Evolutionary conservation across 2,329 filamentous ascomycete species (phyloP).

Genomic region (Xylaria sp.): DNA sequence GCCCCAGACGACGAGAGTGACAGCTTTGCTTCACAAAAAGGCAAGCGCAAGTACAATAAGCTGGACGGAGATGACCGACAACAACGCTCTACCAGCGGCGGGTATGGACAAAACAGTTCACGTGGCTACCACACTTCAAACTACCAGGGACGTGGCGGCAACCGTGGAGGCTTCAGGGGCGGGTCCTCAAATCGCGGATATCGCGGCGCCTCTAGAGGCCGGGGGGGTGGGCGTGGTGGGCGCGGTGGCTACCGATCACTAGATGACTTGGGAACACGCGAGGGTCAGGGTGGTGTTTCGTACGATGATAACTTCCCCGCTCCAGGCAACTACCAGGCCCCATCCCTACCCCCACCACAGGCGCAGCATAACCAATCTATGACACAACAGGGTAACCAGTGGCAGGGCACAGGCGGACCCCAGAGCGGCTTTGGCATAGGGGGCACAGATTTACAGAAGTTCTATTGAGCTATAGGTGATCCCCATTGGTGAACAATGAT

Average conservation of each 20-base stretch:
- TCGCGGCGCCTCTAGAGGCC: slow-evolving; percentile 38
- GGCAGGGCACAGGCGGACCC: slow-evolving; percentile 34
- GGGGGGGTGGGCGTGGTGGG: slow-evolving; percentile 46
- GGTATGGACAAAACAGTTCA: slow-evolving; percentile 41
- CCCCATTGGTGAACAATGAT: not conserved
- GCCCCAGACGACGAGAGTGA: slow-evolving; percentile 67
- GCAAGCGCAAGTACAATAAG: slow-evolving; percentile 62
- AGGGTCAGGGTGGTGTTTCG: slow-evolving; percentile 53
- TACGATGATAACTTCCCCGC: slow-evolving; percentile 52
- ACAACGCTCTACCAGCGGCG: slow-evolving; percentile 38
- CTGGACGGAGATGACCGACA: slow-evolving; percentile 41
- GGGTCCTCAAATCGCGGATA: slow-evolving; percentile 44
- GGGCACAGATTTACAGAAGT: slow-evolving; percentile 48
- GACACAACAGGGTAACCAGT: slow-evolving; percentile 32
- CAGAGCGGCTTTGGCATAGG: slow-evolving; percentile 22
- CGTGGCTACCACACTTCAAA: slow-evolving; percentile 50
- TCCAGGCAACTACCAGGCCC: slow-evolving; percentile 31
- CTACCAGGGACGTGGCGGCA: slow-evolving; percentile 50
- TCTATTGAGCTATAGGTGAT: slow-evolving; percentile 41
- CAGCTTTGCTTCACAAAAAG: slow-evolving; percentile 64
- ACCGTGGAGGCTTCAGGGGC: slow-evolving; percentile 39
- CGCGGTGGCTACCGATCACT: slow-evolving; percentile 67
- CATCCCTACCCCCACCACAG: slow-evolving; percentile 13
- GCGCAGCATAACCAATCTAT: slow-evolving; percentile 30
- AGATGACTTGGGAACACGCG: slow-evolving; percentile 64